Base-by-base conservation (phyloP, 257 asterid species). In the Solanum commersonii region DNA sequence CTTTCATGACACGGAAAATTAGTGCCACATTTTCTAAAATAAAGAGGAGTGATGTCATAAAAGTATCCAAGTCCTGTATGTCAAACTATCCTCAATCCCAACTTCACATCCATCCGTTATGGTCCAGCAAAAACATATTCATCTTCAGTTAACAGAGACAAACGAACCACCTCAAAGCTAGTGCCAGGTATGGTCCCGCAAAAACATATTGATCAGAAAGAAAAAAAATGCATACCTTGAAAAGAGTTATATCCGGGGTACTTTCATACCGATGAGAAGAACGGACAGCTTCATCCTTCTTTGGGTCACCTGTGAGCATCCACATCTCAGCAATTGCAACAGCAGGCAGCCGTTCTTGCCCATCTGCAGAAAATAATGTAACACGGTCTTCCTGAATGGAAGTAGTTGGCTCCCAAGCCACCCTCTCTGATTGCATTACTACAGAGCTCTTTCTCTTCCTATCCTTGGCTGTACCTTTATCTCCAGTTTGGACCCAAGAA, bases 371-470 rank as follows among this genome's bases (percentile, higher is more conserved):
- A 88, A 89, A 95, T 56, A 92, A 93, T 68, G 99, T 89, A 86
- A 90, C 94, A 90, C 95, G 98, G 88, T 95, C 98, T 93, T 97
- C 99, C 89, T 93, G 98, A 87, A 95, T 96, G 74, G 97, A 98
- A 87, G 99, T 86, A 98, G 96, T 94, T 86, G 96, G 95, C 93
- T 96, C 98, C 97, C 96, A 97, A 67, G 97, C 89, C 90, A 92
- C 98, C 88, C 95, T 97, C 89, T 96, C 98, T 31, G 98, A 91
- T 87, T 94, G 99, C 33, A 91, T 87, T 90, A 95, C 88, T 60
- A 98, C 98, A 88, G 99, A 94, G 93, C 94, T 94, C 92, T 97
- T 97, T 90, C 99, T 94, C 93, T 97, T 97, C 93, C 99, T 96
- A 86, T 97, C 99, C 87, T 94, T 96, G 46, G 94, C 89, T 81